Evolutionary conservation across 2,329 filamentous ascomycete genomes (phyloP).

Genomic region (Cladophialophora psammophila): DNA sequence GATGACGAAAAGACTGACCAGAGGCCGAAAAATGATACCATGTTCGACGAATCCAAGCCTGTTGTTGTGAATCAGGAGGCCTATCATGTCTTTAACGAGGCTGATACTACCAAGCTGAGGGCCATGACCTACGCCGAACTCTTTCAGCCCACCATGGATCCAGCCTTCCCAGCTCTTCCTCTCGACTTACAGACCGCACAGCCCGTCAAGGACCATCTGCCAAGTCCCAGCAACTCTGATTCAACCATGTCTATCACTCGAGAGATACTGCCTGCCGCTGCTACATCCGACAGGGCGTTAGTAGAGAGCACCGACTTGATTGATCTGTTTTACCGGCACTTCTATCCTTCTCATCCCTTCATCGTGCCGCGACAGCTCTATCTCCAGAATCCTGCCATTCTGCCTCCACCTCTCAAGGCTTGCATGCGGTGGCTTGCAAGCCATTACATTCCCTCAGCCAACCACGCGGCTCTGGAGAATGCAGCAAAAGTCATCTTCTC

Average conservation of each 20-base stretch:
- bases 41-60: constrained; percentile 21
- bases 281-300: constrained; percentile 13
- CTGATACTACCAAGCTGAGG: constrained; percentile 33
- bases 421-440: constrained; percentile 66
- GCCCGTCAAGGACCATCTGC: constrained; percentile 3
- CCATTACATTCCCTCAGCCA: constrained; percentile 58
- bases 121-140: constrained; percentile 36
- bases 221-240: constrained; percentile 35
- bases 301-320: constrained; percentile 49
- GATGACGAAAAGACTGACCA: constrained; percentile 19
- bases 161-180: constrained; percentile 39
- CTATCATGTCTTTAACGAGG: constrained; percentile 27
- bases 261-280: constrained; percentile 29
- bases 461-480: constrained; percentile 40
- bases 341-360: constrained; percentile 64
- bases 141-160: constrained; percentile 35
- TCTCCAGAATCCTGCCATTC: constrained; percentile 45
- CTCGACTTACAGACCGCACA: constrained; percentile 32
- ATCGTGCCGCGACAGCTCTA: constrained; percentile 57
- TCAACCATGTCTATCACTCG: constrained; percentile 30
- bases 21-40: constrained; percentile 25
- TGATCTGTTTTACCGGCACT: constrained; percentile 63
- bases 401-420: constrained; percentile 58
- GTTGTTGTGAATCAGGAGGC: constrained; percentile 28
- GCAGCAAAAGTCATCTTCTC: constrained; percentile 42